A percentile compares a stretch with the other conserved stretches of the same genome.
Conservation (phyloP, 768 basidiomycete genomes). For the Baorangia bicolor region DNA sequence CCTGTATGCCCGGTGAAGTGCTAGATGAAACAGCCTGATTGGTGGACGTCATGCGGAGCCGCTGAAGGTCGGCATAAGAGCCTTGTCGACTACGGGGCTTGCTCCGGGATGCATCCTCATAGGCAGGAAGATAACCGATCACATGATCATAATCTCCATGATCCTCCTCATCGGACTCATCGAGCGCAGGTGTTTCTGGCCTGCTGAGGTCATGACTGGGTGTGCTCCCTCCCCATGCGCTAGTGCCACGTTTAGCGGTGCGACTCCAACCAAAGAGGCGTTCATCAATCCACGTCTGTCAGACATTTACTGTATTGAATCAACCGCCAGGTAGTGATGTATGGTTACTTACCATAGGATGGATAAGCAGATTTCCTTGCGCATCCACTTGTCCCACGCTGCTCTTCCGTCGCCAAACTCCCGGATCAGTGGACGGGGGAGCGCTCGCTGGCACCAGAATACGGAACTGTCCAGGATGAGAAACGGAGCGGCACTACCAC, state of each 20-base stretch:
- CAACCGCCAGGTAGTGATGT: neutral
- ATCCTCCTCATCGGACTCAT: slow-evolving; percentile 83
- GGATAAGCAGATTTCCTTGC: slow-evolving; percentile 78
- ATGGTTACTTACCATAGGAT: slow-evolving; percentile 70
- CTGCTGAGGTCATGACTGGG: slow-evolving; percentile 59
- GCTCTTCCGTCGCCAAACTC: slow-evolving; percentile 78
- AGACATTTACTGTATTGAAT: neutral
- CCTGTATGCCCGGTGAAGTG: slow-evolving; percentile 16
- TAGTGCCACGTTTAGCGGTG: slow-evolving; percentile 75
- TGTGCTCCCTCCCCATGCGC: slow-evolving; percentile 73
- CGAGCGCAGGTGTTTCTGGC: slow-evolving; percentile 71
- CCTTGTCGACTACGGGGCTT: slow-evolving; percentile 62
- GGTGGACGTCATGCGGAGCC: slow-evolving; percentile 45
- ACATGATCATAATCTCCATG: slow-evolving; percentile 92
- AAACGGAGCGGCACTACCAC: neutral
- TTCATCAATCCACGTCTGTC: slow-evolving; percentile 85
- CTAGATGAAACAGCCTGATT: slow-evolving; percentile 11
- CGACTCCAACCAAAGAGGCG: slow-evolving; percentile 90
- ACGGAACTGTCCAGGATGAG: slow-evolving; percentile 51
- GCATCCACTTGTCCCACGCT: slow-evolving; percentile 81
- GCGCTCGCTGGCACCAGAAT: slow-evolving; percentile 80
- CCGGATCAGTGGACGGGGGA: slow-evolving; percentile 75
- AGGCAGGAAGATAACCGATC: slow-evolving; percentile 57
- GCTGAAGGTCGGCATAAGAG: slow-evolving; percentile 82
- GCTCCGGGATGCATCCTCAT: slow-evolving; percentile 43